Evolutionary conservation across 495 filamentous ascomycete species (phyloP).

Genomic region (Penicillium arizonense): DNA sequence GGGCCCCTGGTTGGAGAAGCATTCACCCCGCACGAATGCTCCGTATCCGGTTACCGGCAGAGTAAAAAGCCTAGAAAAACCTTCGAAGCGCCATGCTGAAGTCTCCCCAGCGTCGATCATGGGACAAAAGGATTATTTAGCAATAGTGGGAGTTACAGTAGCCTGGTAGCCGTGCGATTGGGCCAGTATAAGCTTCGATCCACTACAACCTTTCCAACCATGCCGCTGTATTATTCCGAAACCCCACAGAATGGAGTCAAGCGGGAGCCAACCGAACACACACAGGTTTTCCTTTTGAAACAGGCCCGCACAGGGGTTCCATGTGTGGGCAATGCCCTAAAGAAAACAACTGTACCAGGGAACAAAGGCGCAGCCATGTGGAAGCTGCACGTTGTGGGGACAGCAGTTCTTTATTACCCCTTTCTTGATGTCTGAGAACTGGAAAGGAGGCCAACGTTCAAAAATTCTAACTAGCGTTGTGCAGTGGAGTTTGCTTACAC

Average conservation of each 20-base stretch:
- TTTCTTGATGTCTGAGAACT: neutral
- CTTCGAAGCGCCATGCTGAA: too few relatives aligned
- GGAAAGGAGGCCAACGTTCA: too few relatives aligned
- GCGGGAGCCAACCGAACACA: neutral
- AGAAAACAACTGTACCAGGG: too few relatives aligned
- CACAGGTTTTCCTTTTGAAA: neutral
- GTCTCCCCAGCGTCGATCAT: constrained; percentile 4
- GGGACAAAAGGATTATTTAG: constrained; percentile 6
- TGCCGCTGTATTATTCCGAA: neutral
- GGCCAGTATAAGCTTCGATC: constrained; percentile 13
- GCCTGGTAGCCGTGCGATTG: constrained; percentile 10
- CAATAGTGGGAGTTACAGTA: constrained; percentile 10
- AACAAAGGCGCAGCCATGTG: too few relatives aligned
- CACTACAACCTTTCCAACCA: neutral
- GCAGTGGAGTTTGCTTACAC: neutral
- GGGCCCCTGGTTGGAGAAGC: neutral
- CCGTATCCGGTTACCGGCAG: neutral
- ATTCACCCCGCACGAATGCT: neutral
- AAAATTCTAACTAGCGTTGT: neutral
- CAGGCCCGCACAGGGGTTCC: neutral
- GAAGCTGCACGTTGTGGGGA: too few relatives aligned
- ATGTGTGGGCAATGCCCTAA: too few relatives aligned
- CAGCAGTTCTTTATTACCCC: neutral
- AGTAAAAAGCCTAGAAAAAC: neutral
- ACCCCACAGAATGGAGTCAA: neutral